A percentile compares a stretch with the other conserved stretches of the same genome.
Conservation (phyloP, 805 yeast species). For the Yamadazyma scolyti region DNA sequence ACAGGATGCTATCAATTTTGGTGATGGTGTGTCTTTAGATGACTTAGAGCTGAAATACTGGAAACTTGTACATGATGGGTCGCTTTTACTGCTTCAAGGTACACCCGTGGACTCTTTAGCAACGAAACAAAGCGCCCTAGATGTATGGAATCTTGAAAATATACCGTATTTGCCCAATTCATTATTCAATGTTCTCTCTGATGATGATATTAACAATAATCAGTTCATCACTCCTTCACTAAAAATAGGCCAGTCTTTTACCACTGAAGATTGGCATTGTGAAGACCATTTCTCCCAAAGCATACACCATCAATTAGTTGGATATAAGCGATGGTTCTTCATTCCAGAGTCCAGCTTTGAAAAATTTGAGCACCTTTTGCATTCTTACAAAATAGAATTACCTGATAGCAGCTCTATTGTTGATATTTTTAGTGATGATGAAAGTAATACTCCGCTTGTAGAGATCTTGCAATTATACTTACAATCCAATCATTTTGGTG, state of each 20-base stretch:
- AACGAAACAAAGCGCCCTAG: conserved; percentile 18
- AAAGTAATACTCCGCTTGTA: too few relatives aligned
- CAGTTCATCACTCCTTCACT: conserved; percentile 43
- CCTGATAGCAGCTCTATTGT: too few relatives aligned
- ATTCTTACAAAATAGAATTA: too few relatives aligned
- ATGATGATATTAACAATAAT: conserved; percentile 39
- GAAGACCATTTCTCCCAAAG: conserved; percentile 60
- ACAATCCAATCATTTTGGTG: too few relatives aligned
- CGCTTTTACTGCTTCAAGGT: too few relatives aligned
- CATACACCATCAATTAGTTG: conserved; percentile 52
- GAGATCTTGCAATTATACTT: too few relatives aligned
- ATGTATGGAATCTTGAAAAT: conserved; percentile 60
- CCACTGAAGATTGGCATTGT: conserved; percentile 53
- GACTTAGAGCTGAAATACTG: too few relatives aligned
- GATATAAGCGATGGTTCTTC: conserved; percentile 60
- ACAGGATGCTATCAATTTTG: too few relatives aligned
- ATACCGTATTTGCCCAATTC: conserved; percentile 49
- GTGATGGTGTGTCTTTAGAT: too few relatives aligned
- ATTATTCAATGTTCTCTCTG: conserved; percentile 40
- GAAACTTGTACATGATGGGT: too few relatives aligned
- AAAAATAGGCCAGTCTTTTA: conserved; percentile 50
- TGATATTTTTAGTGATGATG: too few relatives aligned
- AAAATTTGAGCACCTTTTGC: conserved; percentile 34
- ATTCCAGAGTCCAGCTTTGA: conserved; percentile 54
- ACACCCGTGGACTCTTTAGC: too few relatives aligned